phyloP scores from a whole-genome alignment of 2,329 filamentous ascomycete species.

The Penicillium sp. region DNA sequence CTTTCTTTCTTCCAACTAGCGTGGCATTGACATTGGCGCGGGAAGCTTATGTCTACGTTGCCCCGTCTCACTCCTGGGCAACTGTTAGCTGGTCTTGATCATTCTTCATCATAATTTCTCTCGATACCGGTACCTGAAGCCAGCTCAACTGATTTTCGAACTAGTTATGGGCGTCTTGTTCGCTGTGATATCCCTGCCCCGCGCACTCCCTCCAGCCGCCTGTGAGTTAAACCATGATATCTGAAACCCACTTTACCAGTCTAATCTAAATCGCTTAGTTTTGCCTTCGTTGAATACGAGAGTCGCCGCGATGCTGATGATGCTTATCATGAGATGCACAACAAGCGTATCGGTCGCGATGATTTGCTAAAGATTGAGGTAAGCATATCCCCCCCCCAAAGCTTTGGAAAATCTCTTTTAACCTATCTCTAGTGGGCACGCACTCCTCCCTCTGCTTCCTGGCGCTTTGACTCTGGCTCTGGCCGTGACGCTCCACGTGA shows the following conservation, averaged over 20 bases:
- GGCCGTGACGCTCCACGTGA: slow-evolving; percentile 52
- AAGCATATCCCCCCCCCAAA: slow-evolving; percentile 25
- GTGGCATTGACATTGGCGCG: slow-evolving; percentile 1
- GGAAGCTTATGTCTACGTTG: slow-evolving; percentile 4
- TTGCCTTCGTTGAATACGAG: slow-evolving; percentile 98
- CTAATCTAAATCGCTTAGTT: slow-evolving; percentile 44
- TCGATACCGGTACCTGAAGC: background rate
- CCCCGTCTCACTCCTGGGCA: slow-evolving; percentile 1
- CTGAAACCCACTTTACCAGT: background rate
- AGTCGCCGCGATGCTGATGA: slow-evolving; percentile 96
- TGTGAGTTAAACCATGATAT: slow-evolving; percentile 57
- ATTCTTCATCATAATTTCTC: slow-evolving; percentile 12
- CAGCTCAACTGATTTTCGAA: slow-evolving; percentile 34
- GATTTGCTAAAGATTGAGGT: slow-evolving; percentile 97
- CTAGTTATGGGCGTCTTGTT: slow-evolving; percentile 90
- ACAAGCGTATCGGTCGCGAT: slow-evolving; percentile 93
- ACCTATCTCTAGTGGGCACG: slow-evolving; percentile 72
- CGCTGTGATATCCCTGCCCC: slow-evolving; percentile 97
- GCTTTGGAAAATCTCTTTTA: slow-evolving; percentile 9
- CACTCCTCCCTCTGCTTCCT: slow-evolving; percentile 92
- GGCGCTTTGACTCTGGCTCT: slow-evolving; percentile 88
- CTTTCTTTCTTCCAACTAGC: slow-evolving; percentile 1
- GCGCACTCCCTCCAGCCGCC: slow-evolving; percentile 80
- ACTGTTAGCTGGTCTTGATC: slow-evolving; percentile 8
- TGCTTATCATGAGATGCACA: slow-evolving; percentile 99